Evolutionary conservation across 352 stramenopile species (phyloP), one percentile per base, ranked within the genome.

Genomic region (Phytophthora sojae): DNA sequence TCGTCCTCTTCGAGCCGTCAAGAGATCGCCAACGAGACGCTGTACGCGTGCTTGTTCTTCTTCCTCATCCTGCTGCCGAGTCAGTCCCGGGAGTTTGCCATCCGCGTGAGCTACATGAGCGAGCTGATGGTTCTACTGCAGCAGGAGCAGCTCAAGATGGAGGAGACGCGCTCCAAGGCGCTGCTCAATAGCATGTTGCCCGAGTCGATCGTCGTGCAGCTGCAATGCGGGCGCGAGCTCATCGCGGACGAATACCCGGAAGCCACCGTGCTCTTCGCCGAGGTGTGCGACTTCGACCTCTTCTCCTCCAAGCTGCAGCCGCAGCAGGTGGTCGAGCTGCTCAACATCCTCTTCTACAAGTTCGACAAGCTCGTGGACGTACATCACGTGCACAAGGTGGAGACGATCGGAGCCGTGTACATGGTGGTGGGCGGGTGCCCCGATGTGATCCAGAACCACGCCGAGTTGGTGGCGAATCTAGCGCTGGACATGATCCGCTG

Each of bases 321-420:
- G 1, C 86, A 95, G 59, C 84, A 97, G 61, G 87, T 97, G 25
- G 87, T 97, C 12, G 89, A 96, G 60, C 71, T 96, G 56, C 83
- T 97, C 58, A 96, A 97, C 62, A 94, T 91, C 42, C 72, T 96
- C 21, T 97, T 95, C 61, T 96, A 91, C 76, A 91, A 95, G 67
- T 96, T 97, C 45, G 92, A 96, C 75, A 88, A 94, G 55, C 79
- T 97, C 14, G 83, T 95, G 21, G 89, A 97, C 35, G 82, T 94
- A 6, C 89, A 96, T 59, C 76, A 87, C n/a, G 89, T 97, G 7
- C 91, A 97, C 77, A 97, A 97, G 69, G 89, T 97, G 4, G 91
- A 97, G 64, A 97, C 92, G 12, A 93, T 97, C n/a, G 91, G 89
- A 19, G 86, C 92, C 7, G 90, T 96, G 0, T 97, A 97, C 73